Evolutionary conservation across 2,329 filamentous ascomycete species (phyloP).

Genomic region (Colletotrichum higginsianum): DNA sequence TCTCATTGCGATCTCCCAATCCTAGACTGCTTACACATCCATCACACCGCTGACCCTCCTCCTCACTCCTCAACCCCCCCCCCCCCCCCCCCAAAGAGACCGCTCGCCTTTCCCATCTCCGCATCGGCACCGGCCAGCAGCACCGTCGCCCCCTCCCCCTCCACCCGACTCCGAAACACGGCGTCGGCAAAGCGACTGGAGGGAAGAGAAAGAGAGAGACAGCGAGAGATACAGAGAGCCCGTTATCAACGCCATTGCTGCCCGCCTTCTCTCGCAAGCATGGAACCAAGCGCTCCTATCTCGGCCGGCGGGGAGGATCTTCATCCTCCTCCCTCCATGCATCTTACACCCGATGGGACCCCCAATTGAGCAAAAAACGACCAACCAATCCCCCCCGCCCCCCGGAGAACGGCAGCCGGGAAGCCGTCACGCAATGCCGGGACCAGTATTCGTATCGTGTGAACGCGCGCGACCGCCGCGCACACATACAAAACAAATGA

Average conservation of each 20-base stretch:
- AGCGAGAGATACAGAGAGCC: background rate
- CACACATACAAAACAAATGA: conserved; percentile 20
- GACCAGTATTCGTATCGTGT: background rate
- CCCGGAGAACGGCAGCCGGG: background rate
- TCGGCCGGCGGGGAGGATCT: conserved; percentile 12
- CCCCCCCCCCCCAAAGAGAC: background rate
- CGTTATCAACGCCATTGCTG: background rate
- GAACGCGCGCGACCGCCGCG: conserved; percentile 1
- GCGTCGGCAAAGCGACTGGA: background rate
- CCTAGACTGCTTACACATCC: background rate
- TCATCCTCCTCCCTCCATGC: too few relatives aligned
- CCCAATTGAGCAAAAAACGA: background rate
- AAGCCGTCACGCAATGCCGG: conserved; percentile 34
- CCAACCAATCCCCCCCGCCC: too few relatives aligned
- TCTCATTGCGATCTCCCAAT: too few relatives aligned
- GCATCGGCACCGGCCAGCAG: conserved; percentile 33
- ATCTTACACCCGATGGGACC: background rate
- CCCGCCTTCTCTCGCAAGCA: background rate
- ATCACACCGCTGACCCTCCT: too few relatives aligned
- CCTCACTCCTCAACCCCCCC: background rate
- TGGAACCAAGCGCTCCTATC: conserved; percentile 19
- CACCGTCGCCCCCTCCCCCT: too few relatives aligned
- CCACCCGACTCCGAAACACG: background rate
- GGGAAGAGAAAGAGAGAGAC: background rate
- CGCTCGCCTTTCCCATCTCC: conserved; percentile 20